Conservation (phyloP, 2,329 filamentous ascomycete species). For the Trichoderma gracile region DNA sequence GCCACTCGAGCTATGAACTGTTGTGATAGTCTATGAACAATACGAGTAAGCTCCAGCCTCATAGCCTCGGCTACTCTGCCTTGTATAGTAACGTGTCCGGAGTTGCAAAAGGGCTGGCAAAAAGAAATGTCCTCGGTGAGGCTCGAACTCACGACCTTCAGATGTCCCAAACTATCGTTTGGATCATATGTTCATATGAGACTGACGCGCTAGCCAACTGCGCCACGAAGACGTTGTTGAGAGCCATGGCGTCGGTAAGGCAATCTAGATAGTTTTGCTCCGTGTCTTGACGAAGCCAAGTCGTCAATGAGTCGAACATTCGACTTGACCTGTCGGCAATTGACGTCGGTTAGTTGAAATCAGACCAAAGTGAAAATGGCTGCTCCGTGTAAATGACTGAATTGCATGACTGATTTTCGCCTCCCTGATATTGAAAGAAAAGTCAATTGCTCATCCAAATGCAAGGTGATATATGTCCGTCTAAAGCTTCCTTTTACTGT, state of each 20-base stretch:
- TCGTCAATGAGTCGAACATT: not conserved
- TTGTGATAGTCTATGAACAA: too few relatives aligned
- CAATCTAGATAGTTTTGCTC: not conserved
- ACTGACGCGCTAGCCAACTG: conserved; percentile 26
- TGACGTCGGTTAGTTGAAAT: too few relatives aligned
- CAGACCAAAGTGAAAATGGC: too few relatives aligned
- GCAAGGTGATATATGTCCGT: not conserved
- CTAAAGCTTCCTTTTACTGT: not conserved
- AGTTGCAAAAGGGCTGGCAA: not conserved
- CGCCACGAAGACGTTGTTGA: conserved; percentile 24
- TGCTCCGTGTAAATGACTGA: too few relatives aligned
- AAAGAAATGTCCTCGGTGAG: conserved; percentile 46
- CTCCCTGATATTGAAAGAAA: too few relatives aligned
- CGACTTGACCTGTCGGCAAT: not conserved
- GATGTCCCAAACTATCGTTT: conserved; percentile 36
- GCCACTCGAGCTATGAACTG: too few relatives aligned
- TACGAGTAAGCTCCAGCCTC: too few relatives aligned
- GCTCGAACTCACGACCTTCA: conserved; percentile 55
- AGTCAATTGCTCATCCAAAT: too few relatives aligned
- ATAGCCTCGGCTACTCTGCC: too few relatives aligned
- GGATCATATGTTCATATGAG: conserved; percentile 29
- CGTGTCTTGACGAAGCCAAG: not conserved
- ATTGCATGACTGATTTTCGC: too few relatives aligned
- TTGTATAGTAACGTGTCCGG: too few relatives aligned
- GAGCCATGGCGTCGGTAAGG: not conserved